These are phyloP conservation scores for Boletales sp. DNA, from an alignment of 768 basidiomycete species.

Conservation along the genomic window DNA sequence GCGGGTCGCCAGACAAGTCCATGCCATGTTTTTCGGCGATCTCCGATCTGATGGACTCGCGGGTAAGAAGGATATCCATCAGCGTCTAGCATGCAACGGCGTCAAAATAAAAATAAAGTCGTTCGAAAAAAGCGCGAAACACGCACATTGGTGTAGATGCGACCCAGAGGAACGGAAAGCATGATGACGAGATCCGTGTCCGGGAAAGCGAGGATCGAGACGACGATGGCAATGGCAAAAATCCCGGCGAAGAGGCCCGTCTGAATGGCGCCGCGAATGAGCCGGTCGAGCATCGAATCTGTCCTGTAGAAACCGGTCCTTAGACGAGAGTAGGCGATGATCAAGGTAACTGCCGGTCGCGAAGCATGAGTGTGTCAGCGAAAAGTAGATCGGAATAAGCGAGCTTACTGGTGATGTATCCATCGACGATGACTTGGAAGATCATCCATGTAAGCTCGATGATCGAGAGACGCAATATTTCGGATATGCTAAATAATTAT, in stretches of 20 bases:
- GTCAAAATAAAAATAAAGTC: not conserved
- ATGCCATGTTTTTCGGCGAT: no score
- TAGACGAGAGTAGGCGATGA: constrained; percentile 35
- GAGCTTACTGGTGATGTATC: constrained; percentile 40
- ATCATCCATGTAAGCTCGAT: constrained; percentile 45
- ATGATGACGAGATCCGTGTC: constrained; percentile 33
- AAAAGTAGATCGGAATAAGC: no score
- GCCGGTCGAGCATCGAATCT: constrained; percentile 49
- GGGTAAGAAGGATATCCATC: constrained; percentile 8
- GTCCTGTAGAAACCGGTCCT: constrained; percentile 53
- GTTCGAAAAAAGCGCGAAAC: not conserved
- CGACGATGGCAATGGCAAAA: constrained; percentile 48
- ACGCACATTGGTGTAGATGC: constrained; percentile 46
- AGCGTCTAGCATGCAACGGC: not conserved
- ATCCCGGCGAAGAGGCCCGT: constrained; percentile 50
- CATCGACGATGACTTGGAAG: constrained; percentile 42
- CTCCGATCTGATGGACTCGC: not conserved
- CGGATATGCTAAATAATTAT: no score
- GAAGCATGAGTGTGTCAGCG: not conserved
- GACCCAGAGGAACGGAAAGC: constrained; percentile 39
- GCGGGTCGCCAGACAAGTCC: no score
- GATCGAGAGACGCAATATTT: constrained; percentile 30
- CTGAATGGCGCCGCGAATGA: constrained; percentile 53
- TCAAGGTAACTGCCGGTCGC: constrained; percentile 15
- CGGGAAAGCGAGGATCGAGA: constrained; percentile 29